Conservation (phyloP, 2,329 filamentous ascomycete species). For the Talaromyces islandicus region DNA sequence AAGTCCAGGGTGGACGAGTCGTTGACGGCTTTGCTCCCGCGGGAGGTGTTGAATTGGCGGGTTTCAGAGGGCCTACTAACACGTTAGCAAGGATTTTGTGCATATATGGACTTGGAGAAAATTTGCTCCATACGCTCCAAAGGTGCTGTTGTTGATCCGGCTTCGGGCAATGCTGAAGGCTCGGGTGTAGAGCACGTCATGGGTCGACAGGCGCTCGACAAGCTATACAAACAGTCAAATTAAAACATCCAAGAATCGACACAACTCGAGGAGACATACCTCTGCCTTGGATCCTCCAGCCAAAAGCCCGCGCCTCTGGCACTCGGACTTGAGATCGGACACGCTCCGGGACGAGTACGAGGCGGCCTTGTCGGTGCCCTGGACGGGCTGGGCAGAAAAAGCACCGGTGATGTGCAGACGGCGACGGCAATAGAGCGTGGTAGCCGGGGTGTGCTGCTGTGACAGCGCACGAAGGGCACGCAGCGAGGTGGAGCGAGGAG, state of each 20-base stretch:
- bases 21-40: conserved; percentile 49
- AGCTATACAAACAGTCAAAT: conserved; percentile 31
- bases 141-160: conserved; percentile 39
- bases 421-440: conserved; percentile 35
- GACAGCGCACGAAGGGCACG: conserved; percentile 40
- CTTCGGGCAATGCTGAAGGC: conserved; percentile 51
- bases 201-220: conserved; percentile 46
- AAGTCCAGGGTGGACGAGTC: conserved; percentile 60
- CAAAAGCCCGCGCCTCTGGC: conserved; percentile 44
- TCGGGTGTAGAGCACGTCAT: conserved; percentile 48
- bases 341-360: conserved; percentile 47
- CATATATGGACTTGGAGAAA: too few species aligned
- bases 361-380: conserved; percentile 46
- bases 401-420: conserved; percentile 56
- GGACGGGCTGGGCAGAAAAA: conserved; percentile 48
- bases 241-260: neutral
- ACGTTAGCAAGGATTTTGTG: neutral
- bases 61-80: conserved; percentile 14
- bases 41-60: conserved; percentile 59
- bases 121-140: conserved; percentile 30
- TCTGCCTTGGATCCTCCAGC: conserved; percentile 44
- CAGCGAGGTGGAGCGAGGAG: conserved; percentile 39
- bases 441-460: conserved; percentile 27
- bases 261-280: conserved; percentile 27
- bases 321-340: conserved; percentile 47